Evolutionary conservation across 306 rosid species (phyloP).

Genomic region (Trifolium repens): DNA sequence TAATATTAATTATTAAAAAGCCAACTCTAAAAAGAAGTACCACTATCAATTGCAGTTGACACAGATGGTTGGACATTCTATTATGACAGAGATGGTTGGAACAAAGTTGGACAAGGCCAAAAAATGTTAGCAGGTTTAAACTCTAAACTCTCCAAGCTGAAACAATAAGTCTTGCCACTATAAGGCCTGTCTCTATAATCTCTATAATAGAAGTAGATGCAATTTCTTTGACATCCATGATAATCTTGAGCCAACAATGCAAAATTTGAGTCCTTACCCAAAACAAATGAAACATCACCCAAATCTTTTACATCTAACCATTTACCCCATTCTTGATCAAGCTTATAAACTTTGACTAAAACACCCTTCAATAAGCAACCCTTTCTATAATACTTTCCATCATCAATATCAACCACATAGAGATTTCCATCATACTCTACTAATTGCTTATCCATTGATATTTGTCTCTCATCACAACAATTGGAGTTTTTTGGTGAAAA

Average conservation of each 20-base stretch:
- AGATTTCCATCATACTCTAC: conserved; percentile 54
- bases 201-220: background rate
- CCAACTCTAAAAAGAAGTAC: background rate
- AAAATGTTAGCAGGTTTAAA: background rate
- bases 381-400: background rate
- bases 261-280: conserved; percentile 39
- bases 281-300: conserved; percentile 38
- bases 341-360: background rate
- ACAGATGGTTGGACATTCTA: background rate
- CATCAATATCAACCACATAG: conserved; percentile 40
- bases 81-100: background rate
- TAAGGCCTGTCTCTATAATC: too few relatives aligned
- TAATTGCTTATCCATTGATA: conserved; percentile 38
- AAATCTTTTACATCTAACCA: conserved; percentile 45
- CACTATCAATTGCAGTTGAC: background rate
- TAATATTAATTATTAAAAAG: too few relatives aligned
- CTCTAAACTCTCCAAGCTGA: background rate
- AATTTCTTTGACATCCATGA: background rate
- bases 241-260: conserved; percentile 42
- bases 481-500: conserved; percentile 34
- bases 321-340: conserved; percentile 40
- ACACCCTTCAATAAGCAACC: background rate
- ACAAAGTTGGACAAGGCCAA: conserved; percentile 2
- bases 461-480: background rate
- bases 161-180: background rate